phyloP scores from a whole-genome alignment of 805 yeast genomes.

The Jamesozyma jinghongensis region DNA sequence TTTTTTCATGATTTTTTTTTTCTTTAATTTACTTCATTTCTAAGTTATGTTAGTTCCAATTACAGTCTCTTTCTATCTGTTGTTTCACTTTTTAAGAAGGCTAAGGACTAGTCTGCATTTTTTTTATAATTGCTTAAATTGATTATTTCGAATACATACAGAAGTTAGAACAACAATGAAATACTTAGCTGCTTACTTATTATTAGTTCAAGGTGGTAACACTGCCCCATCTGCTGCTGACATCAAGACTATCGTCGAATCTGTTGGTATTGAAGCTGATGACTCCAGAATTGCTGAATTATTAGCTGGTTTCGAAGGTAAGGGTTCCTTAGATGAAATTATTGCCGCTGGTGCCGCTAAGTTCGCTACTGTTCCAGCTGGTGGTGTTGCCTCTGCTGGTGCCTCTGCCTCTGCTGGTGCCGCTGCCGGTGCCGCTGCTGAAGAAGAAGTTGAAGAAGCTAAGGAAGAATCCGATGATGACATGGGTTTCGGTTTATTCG shows the following conservation, averaged over 20 bases:
- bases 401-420: conserved; percentile 41
- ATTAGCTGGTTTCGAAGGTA: conserved; percentile 71
- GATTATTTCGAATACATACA: conserved; percentile 28
- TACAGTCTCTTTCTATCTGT: conserved; percentile 1
- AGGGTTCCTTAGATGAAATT: conserved; percentile 62
- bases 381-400: conserved; percentile 35
- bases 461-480: conserved; percentile 69
- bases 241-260: conserved; percentile 58
- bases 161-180: conserved; percentile 38
- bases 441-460: conserved; percentile 50
- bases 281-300: conserved; percentile 63
- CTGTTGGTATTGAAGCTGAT: conserved; percentile 77
- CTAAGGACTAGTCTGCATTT: conserved; percentile 34
- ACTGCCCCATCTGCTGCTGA: conserved; percentile 72
- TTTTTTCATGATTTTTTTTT: neutral
- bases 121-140: conserved; percentile 30
- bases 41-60: conserved; percentile 1
- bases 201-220: conserved; percentile 83
- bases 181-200: conserved; percentile 89
- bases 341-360: conserved; percentile 43
- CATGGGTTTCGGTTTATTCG: conserved; percentile 92
- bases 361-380: conserved; percentile 40
- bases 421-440: conserved; percentile 39
- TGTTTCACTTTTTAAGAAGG: conserved; percentile 4
- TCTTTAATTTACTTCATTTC: too few species aligned